phyloP scores from a whole-genome alignment of 352 stramenopile genomes.

The Pythium oligandrum region DNA sequence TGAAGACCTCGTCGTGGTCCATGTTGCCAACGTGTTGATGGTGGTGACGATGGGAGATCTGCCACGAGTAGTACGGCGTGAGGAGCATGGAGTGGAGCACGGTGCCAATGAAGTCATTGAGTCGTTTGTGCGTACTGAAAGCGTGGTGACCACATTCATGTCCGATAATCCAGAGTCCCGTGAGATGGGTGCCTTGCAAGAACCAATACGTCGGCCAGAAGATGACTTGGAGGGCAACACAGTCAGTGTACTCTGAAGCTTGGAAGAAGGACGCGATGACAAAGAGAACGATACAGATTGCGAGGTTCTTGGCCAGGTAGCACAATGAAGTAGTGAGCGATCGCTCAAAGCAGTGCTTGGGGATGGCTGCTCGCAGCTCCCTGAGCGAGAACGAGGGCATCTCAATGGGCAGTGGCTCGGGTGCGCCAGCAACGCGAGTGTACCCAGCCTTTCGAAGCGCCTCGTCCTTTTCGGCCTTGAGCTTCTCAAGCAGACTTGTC shows the following conservation, averaged over 20 bases:
- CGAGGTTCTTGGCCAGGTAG: slow-evolving; percentile 89
- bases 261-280: slow-evolving; percentile 78
- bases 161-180: slow-evolving; percentile 87
- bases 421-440: slow-evolving; percentile 53
- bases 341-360: slow-evolving; percentile 94
- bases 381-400: slow-evolving; percentile 77
- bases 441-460: slow-evolving; percentile 29
- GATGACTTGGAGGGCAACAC: slow-evolving; percentile 19
- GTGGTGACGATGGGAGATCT: slow-evolving; percentile 76
- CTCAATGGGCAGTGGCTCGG: slow-evolving; percentile 67
- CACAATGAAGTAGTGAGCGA: slow-evolving; percentile 87
- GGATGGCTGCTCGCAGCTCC: slow-evolving; percentile 84
- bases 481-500: too few relatives aligned
- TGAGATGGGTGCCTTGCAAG: slow-evolving; percentile 86
- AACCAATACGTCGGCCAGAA: slow-evolving; percentile 90
- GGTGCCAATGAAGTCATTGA: slow-evolving; percentile 88
- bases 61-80: slow-evolving; percentile 91
- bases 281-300: slow-evolving; percentile 82
- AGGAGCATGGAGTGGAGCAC: slow-evolving; percentile 87
- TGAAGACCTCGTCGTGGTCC: slow-evolving; percentile 88
- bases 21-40: slow-evolving; percentile 75
- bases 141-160: slow-evolving; percentile 91
- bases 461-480: too few relatives aligned
- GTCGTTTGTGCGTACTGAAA: slow-evolving; percentile 74
- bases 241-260: slow-evolving; percentile 35